Base-by-base conservation (phyloP, 371 early-diverging fungal species). In the Catenaria anguillulae region DNA sequence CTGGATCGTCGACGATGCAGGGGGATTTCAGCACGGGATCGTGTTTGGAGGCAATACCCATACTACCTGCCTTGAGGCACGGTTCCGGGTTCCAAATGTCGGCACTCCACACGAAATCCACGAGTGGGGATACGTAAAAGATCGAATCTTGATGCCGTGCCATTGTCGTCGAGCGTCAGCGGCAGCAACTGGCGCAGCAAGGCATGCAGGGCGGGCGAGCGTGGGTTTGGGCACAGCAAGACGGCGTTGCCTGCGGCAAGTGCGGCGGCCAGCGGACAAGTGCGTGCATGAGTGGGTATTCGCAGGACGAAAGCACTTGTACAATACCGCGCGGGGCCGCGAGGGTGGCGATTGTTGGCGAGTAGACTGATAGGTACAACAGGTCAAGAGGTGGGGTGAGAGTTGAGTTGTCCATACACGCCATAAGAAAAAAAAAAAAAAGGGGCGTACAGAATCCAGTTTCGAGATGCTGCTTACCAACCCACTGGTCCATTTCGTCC, bases 21-120 rank as follows among this genome's bases (percentile, higher is more conserved):
- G 52, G 52, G 31, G 29, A 17, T 17, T 43, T 43, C 19, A 12
- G 19, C 45, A 43, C 21, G 19, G 21, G 3, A 21, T 50, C 52
- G 29, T 21, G 31, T 31, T 50, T 50, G 52, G 4, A 13, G 29
- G 26, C 29, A 8, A 50, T 29, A 8, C 52, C 52, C 52, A 50
- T 50, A 13, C 29, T 12, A 8, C 52, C 52, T 13, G 52, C 52
- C 52, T 24, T 50, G 29, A 50, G 10, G 31, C 52, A 50, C 52
- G 52, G 52, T 29, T 50, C 52, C 52, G 52, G 52, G 52, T 50
- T 50, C 29, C 52, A 26, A 17, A 50, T 50, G 6, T 50, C 52
- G 52, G 52, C 52, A 10, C 29, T 29, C 52, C 52, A 50, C 52
- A 50, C 52, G 29, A 29, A 50, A 31, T 50, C 52, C 15, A 50